phyloP scores from a whole-genome alignment of 192 early-diverging fungal genomes.

The Backusella tarrabulga region DNA sequence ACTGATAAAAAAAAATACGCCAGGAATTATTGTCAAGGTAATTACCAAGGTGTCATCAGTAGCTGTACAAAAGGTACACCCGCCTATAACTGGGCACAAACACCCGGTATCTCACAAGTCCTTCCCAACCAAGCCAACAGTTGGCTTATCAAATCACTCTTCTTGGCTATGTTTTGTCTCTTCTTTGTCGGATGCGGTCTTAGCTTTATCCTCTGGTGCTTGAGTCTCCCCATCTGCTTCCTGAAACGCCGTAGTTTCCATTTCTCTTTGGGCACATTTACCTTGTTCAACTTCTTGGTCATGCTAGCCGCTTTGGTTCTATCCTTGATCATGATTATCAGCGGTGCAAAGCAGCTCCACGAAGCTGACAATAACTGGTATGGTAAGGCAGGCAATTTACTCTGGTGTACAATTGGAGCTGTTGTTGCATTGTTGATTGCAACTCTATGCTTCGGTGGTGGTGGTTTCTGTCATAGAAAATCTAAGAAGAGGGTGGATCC shows the following conservation, averaged over 20 bases:
- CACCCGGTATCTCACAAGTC: conserved; percentile 8
- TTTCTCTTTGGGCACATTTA: neutral
- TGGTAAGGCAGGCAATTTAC: conserved; percentile 1
- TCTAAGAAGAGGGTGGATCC: neutral
- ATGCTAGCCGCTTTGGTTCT: conserved; percentile 16
- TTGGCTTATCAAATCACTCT: neutral
- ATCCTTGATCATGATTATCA: neutral
- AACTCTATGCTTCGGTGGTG: neutral
- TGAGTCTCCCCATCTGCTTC: conserved; percentile 7
- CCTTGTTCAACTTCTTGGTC: conserved; percentile 14
- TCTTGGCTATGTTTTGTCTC: conserved; percentile 18
- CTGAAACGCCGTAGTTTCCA: neutral
- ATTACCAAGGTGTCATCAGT: neutral
- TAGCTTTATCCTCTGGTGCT: conserved; percentile 16
- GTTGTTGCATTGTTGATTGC: neutral
- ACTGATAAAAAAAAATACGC: neutral
- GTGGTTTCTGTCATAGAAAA: neutral
- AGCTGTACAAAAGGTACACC: neutral
- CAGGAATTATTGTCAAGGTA: conserved; percentile 25
- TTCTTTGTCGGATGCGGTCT: conserved; percentile 19
- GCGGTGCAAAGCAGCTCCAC: neutral
- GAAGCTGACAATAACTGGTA: conserved; percentile 8
- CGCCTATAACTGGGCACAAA: conserved; percentile 20
- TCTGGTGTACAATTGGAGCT: conserved; percentile 18
- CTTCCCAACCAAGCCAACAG: neutral